Base-by-base conservation (phyloP, 2,329 filamentous ascomycete genomes). In the Trichoderma breve region DNA sequence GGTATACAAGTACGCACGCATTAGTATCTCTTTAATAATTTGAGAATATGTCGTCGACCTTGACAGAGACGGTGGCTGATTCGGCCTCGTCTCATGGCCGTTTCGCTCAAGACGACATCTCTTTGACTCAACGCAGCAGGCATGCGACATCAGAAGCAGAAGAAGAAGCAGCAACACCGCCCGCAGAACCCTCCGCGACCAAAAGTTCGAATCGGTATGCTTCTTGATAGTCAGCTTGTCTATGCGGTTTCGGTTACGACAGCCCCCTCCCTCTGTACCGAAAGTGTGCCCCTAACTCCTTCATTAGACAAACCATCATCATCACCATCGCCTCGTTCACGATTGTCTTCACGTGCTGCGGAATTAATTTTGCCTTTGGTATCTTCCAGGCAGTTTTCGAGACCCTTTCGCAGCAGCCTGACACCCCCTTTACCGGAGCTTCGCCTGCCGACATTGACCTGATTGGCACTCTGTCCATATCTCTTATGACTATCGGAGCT, bases 401-500 rank as follows among this genome's bases (percentile, higher is more conserved):
- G 28, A 61, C 66, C 14, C 57, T 69, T 34, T 60, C 66, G n/a
- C 55, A 61, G n/a, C 55, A 69, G 18, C 66, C 57, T 12, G 28
- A 32, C 4, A 69, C 55, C n/a, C 66, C 55, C 8, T 69, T 69
- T 26, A 69, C 66, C 7, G 55, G 66, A 26, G 66, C 66, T 9
- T 69, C 66, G 6, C 66, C 66, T 11, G 66, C 66, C 7, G n/a
- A 51, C 28, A 61, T 69, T 34, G 66, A 61, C n/a, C 66, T 61
- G 8, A 69, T 69, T 3, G 66, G 66, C 28, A 61, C 66, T 4
- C 24, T 61, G 36, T 61, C 66, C 36, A 60, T 68, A 30, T 43
- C 65, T 11, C 65, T 68, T 12, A 68, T 68, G 65, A 68, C 65
- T 8, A 68, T 68, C 6, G 65, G 65, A 32, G 65, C 65, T 36